phyloP scores from a whole-genome alignment of 1,284 basidiomycete species.

The Puccinia horiana region DNA sequence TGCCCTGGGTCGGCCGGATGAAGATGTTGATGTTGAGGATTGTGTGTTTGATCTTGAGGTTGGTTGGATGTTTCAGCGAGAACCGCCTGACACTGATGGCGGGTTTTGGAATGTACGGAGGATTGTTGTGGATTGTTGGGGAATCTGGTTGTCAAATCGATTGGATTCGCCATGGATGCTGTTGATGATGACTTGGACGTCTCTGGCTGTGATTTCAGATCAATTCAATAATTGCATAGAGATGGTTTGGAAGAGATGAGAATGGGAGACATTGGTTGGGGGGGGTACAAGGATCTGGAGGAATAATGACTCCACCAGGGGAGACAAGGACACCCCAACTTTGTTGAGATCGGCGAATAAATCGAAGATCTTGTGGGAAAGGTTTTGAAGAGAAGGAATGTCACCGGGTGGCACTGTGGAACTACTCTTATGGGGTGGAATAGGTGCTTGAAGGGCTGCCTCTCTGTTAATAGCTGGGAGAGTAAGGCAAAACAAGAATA shows the following conservation, averaged over 20 bases:
- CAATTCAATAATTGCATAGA: not conserved
- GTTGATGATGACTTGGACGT: not conserved
- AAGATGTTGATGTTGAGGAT: too few species aligned
- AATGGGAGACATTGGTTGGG: not conserved
- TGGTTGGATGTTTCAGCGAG: too few species aligned
- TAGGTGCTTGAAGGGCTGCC: too few species aligned
- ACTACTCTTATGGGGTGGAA: too few species aligned
- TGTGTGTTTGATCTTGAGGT: too few species aligned
- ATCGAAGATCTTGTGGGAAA: not conserved
- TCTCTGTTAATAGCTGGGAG: too few species aligned
- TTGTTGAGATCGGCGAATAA: not conserved
- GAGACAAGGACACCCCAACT: not conserved
- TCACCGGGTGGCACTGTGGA: too few species aligned
- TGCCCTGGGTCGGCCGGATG: not conserved
- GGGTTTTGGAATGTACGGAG: not conserved
- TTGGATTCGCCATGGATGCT: not conserved
- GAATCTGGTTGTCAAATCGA: not conserved
- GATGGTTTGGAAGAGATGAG: not conserved
- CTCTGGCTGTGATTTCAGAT: not conserved
- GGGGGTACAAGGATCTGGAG: not conserved
- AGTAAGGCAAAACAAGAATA: too few species aligned
- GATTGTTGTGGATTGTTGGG: not conserved
- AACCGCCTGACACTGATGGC: too few species aligned
- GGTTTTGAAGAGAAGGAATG: not conserved
- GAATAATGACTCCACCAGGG: not conserved